Base-by-base conservation (phyloP, 805 yeast species). In the Candida koratica region DNA sequence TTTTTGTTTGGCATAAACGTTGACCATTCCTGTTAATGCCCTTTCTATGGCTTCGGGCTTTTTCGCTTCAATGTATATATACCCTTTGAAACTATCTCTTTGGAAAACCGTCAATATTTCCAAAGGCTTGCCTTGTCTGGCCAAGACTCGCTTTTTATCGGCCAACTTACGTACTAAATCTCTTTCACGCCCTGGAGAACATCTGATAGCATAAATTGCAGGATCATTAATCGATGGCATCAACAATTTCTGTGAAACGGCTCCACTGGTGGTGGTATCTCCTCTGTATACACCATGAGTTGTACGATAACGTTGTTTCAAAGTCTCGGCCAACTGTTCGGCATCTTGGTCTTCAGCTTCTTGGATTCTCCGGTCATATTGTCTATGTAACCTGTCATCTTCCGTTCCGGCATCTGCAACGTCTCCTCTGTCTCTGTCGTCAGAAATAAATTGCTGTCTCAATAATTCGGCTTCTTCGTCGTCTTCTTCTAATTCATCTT, bases 191-290 rank as follows among this genome's bases (percentile, higher is more conserved):
- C 97, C 97, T 22, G 85, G 87, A 52, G 94, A 77, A 65, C 95
- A 87, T 60, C 96, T 78, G 30, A 93, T 78, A 53, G 96, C 97
- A 84, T 96, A 93, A 50, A 93, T 86, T 37, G 87, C 80, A 6
- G 98, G 97, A 56, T 93, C 97, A 51, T 89, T 87, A 40, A 93
- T 95, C 20, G 97, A 87, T 9, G 98, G 98, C 60, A 93, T 72
- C 49, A 93, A 71, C 50, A 93, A 75, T 53, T 95, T 81, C 59
- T 93, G 98, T 5, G 97, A 93, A 9, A 90, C 96, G 3, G 70
- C 56, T 25, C 70, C 72, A 35, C 62, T 59, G 19, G 70, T 58
- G 30, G 82, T 75, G 22, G 88, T 86, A 37, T 87, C 83, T 31
- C 95, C 96, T 52, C 94, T 75, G 60, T 84, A 89, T 43, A 84